Evolutionary conservation across 768 basidiomycete species (phyloP).

Genomic region (Macrolepiota dolichaula): DNA sequence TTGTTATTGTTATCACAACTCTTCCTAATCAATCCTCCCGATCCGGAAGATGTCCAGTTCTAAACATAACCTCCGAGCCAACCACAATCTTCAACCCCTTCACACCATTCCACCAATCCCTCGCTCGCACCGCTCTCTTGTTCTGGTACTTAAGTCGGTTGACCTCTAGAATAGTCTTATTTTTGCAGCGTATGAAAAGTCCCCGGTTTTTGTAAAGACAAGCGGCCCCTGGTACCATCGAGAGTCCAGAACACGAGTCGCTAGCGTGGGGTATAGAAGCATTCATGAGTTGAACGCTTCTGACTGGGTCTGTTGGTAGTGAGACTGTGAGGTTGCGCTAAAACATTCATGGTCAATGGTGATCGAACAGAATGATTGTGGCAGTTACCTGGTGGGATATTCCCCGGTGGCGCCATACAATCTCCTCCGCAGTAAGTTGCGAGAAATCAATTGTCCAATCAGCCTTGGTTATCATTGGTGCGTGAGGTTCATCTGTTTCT

Average conservation of each 20-base stretch:
- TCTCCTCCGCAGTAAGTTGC: slow-evolving; percentile 49
- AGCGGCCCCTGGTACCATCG: slow-evolving; percentile 36
- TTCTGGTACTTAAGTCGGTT: slow-evolving; percentile 60
- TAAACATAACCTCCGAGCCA: slow-evolving; percentile 7
- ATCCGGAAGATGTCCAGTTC: background rate
- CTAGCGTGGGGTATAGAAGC: slow-evolving; percentile 14
- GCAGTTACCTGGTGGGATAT: slow-evolving; percentile 63
- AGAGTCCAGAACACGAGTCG: slow-evolving; percentile 6
- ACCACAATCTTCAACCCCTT: slow-evolving; percentile 20
- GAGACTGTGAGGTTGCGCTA: slow-evolving; percentile 15
- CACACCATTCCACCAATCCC: slow-evolving; percentile 80
- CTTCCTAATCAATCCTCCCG: slow-evolving; percentile 5
- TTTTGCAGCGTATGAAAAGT: slow-evolving; percentile 55
- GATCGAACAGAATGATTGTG: slow-evolving; percentile 23
- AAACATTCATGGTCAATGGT: slow-evolving; percentile 23
- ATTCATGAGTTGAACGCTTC: slow-evolving; percentile 37
- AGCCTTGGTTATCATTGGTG: slow-evolving; percentile 53
- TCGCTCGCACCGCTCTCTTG: slow-evolving; percentile 48
- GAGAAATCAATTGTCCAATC: slow-evolving; percentile 57
- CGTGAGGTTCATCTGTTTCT: slow-evolving; percentile 37
- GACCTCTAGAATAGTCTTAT: slow-evolving; percentile 49
- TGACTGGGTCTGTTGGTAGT: slow-evolving; percentile 20
- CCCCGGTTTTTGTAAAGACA: slow-evolving; percentile 35
- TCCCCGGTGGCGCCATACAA: slow-evolving; percentile 56
- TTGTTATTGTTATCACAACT: slow-evolving; percentile 8